Conservation (phyloP, 768 basidiomycete species). For the Coprinopsis strossmayeri region DNA sequence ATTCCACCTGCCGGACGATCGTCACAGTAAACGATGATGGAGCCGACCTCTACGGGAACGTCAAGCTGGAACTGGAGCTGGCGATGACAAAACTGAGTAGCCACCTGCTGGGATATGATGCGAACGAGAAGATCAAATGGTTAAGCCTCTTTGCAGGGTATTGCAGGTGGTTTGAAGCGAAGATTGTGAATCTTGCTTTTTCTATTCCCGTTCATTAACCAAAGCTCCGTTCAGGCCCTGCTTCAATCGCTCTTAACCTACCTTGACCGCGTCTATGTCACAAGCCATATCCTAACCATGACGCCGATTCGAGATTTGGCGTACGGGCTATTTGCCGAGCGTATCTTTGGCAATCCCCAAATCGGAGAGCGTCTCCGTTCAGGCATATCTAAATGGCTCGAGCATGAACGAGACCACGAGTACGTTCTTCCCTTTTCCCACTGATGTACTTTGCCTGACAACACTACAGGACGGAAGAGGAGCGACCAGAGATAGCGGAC, state of each 20-base stretch:
- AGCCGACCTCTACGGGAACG: constrained; percentile 47
- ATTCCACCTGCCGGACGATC: constrained; percentile 46
- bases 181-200: constrained; percentile 43
- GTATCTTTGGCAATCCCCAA: constrained; percentile 41
- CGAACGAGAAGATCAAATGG: constrained; percentile 43
- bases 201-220: background rate
- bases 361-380: constrained; percentile 38
- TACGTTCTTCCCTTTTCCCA: constrained; percentile 11
- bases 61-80: constrained; percentile 57
- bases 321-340: constrained; percentile 42
- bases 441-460: background rate
- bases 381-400: constrained; percentile 45
- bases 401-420: constrained; percentile 46
- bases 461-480: constrained; percentile 22
- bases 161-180: constrained; percentile 59
- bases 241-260: constrained; percentile 62
- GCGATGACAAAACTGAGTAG: constrained; percentile 35
- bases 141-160: constrained; percentile 45
- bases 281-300: constrained; percentile 25
- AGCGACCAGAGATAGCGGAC: constrained; percentile 34
- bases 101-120: constrained; percentile 24
- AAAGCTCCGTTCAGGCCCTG: constrained; percentile 33
- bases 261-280: constrained; percentile 63
- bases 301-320: constrained; percentile 51
- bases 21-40: constrained; percentile 50